Base-by-base conservation (phyloP, 352 stramenopile species). In the Globisporangium megalacanthum region DNA sequence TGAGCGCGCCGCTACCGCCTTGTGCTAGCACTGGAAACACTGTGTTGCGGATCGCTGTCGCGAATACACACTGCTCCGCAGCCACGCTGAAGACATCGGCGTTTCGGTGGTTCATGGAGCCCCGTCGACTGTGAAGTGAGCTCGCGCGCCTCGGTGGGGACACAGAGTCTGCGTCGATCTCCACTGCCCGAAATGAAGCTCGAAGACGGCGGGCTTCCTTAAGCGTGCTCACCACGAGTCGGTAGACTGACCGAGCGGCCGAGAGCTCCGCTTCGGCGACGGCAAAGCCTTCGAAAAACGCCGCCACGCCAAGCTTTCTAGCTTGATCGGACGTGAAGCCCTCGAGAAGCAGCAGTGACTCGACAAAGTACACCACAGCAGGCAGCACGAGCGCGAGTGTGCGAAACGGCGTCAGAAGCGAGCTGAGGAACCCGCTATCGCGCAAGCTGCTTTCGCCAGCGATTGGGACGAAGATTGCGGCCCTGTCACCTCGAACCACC, bases 381-480 rank as follows among this genome's bases (percentile, higher is more conserved):
- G 65, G 58, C 6, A 51, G 49, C 50, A 58, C 50, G 14, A 80
- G 45, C 19, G 66, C 63, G 15, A 78, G 44, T 33, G 73, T 39
- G 10, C 66, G 64, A 35, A 79, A 78, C 15, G 65, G 59, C 6
- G 62, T 68, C 17, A 61, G 56, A 41, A 78, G 58, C 6, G 73
- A 70, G 13, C 54, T 51, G 3, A 76, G 19, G 19, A 78, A 52
- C 0, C 56, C 49, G 8, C 66, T 75, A 1, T 11, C 37, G 1
- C 50, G 17, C 14, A 74, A 25, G 29, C 51, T 41, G 0, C 36
- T n/a, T 10, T 35, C 22, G 11, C 33, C 35, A 5, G 42, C 15
- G 6, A 82, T 61, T 6, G 71, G 64, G 6, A 74, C 56, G 35
- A 80, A 69, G 37, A 83, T 55, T 1, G 52, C 64, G 1, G 52